Percentiles rank a stretch among this genome's conserved stretches.
Conservation (phyloP, 768 basidiomycete genomes). For the Cytidiella melzeri region DNA sequence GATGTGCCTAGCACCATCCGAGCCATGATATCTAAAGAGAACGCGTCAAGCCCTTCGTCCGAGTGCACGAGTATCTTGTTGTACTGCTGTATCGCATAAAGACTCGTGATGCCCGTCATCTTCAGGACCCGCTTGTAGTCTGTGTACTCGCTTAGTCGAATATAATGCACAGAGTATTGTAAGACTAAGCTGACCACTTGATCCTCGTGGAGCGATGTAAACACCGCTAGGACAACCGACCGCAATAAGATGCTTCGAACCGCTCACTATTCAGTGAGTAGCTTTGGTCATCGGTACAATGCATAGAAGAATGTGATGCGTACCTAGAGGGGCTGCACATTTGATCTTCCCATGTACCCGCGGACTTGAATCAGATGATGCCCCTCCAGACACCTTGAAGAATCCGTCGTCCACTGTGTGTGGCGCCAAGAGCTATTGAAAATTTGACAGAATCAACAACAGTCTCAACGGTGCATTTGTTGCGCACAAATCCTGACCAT, state of each 20-base stretch:
- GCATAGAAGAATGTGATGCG: constrained; percentile 17
- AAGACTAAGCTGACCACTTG: constrained; percentile 37
- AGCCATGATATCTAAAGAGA: constrained; percentile 66
- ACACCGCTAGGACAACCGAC: constrained; percentile 65
- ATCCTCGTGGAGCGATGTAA: constrained; percentile 53
- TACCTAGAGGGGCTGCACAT: constrained; percentile 61
- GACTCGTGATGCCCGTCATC: constrained; percentile 40
- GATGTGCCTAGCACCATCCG: constrained; percentile 48
- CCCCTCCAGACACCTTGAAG: constrained; percentile 39
- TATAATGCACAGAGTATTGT: constrained; percentile 2
- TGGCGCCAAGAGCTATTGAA: constrained; percentile 58
- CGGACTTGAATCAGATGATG: constrained; percentile 11
- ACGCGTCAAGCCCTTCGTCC: constrained; percentile 52
- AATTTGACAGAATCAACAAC: background rate
- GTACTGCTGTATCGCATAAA: constrained; percentile 53
- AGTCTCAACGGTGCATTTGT: background rate
- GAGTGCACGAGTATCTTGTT: constrained; percentile 66
- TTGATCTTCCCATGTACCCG: constrained; percentile 52
- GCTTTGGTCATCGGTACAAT: constrained; percentile 3
- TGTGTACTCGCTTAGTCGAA: constrained; percentile 21
- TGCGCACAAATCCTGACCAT: constrained; percentile 41
- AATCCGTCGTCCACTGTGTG: constrained; percentile 52
- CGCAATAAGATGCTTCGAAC: constrained; percentile 51
- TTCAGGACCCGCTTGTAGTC: constrained; percentile 56
- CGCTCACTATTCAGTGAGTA: constrained; percentile 40